phyloP scores from a whole-genome alignment of 2,329 filamentous ascomycete genomes.

The Diaporthe nobilis region DNA sequence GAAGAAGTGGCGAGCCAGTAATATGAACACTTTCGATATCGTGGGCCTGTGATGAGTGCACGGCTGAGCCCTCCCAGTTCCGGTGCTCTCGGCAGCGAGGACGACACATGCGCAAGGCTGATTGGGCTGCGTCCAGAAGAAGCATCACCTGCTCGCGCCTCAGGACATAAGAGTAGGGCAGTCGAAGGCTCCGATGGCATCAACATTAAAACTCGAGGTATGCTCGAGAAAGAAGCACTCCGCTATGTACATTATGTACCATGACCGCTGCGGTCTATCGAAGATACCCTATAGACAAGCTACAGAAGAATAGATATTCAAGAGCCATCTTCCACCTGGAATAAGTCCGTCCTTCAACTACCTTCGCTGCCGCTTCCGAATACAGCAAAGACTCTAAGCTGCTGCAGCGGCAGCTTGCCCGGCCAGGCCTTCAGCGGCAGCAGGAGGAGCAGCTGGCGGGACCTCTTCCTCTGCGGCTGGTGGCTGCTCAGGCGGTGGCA shows the following conservation, averaged over 20 bases:
- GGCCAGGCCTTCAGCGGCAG: conserved; percentile 18
- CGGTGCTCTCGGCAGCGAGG: not conserved
- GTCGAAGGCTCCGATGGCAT: not conserved
- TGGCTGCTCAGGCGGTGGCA: conserved; percentile 48
- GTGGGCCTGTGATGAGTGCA: not conserved
- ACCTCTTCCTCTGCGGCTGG: conserved; percentile 32
- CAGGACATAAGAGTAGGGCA: not conserved
- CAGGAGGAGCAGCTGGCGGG: not conserved
- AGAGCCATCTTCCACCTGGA: not conserved
- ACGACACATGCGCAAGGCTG: not conserved
- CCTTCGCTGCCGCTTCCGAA: not conserved
- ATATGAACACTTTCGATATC: not conserved
- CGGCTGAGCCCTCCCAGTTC: not conserved
- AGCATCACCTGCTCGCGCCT: not conserved
- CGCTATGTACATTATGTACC: conserved; percentile 37
- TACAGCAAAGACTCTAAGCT: conserved; percentile 6
- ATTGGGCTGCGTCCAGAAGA: not conserved
- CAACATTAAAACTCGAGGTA: conserved; percentile 13
- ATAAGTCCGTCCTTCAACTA: not conserved
- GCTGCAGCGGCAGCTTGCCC: conserved; percentile 26
- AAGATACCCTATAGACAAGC: conserved; percentile 37
- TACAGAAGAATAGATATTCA: conserved; percentile 15
- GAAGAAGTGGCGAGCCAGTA: not conserved
- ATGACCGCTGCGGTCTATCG: conserved; percentile 26
- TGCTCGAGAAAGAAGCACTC: not conserved